These are phyloP conservation scores for Schizothecium vesticola DNA, from an alignment of 495 filamentous ascomycete species.

Conservation along the genomic window DNA sequence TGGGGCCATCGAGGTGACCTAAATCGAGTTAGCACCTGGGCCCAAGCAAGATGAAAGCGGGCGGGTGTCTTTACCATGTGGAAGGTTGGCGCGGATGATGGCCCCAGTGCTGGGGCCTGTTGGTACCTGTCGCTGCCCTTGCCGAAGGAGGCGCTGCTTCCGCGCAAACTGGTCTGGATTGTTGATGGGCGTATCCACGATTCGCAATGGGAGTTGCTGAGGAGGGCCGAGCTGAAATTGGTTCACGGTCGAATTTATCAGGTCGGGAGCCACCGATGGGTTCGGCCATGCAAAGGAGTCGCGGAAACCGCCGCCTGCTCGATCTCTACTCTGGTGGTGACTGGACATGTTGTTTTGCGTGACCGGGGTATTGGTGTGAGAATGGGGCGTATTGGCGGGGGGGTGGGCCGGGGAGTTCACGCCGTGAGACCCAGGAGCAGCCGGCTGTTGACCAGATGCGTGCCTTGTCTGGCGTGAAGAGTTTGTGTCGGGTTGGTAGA, in stretches of 20 bases:
- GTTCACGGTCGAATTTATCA: slow-evolving; percentile 46
- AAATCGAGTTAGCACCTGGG: slow-evolving; percentile 15
- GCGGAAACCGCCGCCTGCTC: neutral
- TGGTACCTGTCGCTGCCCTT: slow-evolving; percentile 2
- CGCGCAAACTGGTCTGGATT: slow-evolving; percentile 57
- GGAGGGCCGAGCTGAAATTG: slow-evolving; percentile 55
- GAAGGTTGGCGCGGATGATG: slow-evolving; percentile 21
- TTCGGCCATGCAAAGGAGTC: slow-evolving; percentile 4
- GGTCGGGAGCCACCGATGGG: slow-evolving; percentile 27
- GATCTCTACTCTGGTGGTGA: slow-evolving; percentile 25
- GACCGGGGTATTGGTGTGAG: slow-evolving; percentile 16
- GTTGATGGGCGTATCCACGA: slow-evolving; percentile 63
- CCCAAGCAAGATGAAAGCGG: neutral
- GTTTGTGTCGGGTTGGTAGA: slow-evolving; percentile 74
- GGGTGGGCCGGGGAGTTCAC: slow-evolving; percentile 28
- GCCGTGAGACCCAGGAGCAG: slow-evolving; percentile 4
- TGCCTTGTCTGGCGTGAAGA: slow-evolving; percentile 56
- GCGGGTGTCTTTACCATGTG: slow-evolving; percentile 20
- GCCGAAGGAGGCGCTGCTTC: slow-evolving; percentile 29
- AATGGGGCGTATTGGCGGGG: slow-evolving; percentile 24
- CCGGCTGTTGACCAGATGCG: slow-evolving; percentile 41
- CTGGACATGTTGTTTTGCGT: slow-evolving; percentile 17
- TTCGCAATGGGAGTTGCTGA: slow-evolving; percentile 56
- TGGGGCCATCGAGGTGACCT: slow-evolving; percentile 65
- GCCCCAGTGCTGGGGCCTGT: slow-evolving; percentile 19